Conservation (phyloP, 192 early-diverging fungal genomes). For the Backusella sp. region DNA sequence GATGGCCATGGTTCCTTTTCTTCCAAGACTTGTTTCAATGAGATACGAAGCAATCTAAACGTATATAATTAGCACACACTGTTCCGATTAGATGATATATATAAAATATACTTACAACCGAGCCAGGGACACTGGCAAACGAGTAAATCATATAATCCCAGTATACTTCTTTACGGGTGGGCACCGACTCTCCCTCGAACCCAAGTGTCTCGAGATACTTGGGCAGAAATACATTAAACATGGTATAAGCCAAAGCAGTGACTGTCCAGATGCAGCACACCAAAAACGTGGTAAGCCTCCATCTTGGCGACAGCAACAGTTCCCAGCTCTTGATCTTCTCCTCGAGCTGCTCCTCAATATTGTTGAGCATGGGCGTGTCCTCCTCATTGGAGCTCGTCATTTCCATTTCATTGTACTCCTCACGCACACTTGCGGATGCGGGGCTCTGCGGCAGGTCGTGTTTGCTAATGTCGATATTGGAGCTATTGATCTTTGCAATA, state of each 20-base stretch:
- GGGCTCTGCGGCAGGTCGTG: slow-evolving; percentile 18
- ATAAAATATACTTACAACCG: slow-evolving; percentile 53
- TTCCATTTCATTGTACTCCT: slow-evolving; percentile 16
- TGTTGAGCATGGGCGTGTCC: background rate
- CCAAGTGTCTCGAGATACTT: slow-evolving; percentile 69
- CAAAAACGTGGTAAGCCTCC: slow-evolving; percentile 62
- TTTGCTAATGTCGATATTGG: slow-evolving; percentile 14
- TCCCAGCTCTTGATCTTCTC: background rate
- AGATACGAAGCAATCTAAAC: slow-evolving; percentile 51
- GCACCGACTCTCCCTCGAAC: slow-evolving; percentile 30
- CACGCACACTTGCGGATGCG: background rate
- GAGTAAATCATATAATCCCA: slow-evolving; percentile 77
- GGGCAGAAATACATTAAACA: slow-evolving; percentile 86
- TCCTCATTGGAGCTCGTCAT: slow-evolving; percentile 7
- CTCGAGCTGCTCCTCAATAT: background rate
- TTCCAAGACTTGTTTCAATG: slow-evolving; percentile 71
- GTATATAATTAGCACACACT: background rate
- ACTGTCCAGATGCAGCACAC: slow-evolving; percentile 80
- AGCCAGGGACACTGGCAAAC: slow-evolving; percentile 76
- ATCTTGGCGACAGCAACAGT: slow-evolving; percentile 48
- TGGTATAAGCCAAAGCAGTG: slow-evolving; percentile 77
- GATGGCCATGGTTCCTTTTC: slow-evolving; percentile 77
- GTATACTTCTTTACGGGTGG: slow-evolving; percentile 56
- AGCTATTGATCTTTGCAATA: slow-evolving; percentile 65
- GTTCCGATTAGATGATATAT: background rate